Evolutionary conservation across 108 stramenopile species (phyloP), one percentile per base, ranked within the genome.

Genomic region (Nannochloropsis salina): DNA sequence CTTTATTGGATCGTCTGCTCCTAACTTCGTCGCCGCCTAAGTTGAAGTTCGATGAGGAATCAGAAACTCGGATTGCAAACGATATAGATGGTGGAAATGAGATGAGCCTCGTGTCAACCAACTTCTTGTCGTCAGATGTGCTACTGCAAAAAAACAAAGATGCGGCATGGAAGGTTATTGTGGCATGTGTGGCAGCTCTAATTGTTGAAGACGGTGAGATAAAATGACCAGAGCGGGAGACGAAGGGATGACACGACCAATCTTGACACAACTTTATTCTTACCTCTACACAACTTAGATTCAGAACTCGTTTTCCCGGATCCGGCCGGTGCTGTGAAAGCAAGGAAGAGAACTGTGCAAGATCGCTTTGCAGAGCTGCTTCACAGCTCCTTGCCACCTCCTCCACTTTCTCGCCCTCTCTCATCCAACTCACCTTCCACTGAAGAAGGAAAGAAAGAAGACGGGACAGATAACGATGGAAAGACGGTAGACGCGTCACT

Each of bases 1-100:
- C 61, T n/a, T n/a, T 74, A 15, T 74, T 74, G 61, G 61, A 74
- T n/a, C 61, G 61, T n/a, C 61, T 74, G 61, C 61, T 74, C 61
- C 2, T 74, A 6, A 1, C 61, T n/a, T 74, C 61, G 61, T 15
- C 61, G 3, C 15, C 6, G 61, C 61, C 61, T 74, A 15, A 31
- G 31, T 31, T 31, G 31, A 31, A 31, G 0, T 31, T 31, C 31
- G 31, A 31, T 31, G 31, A 31, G 31, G 31, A 31, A 31, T 31
- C 31, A 31, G 31, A 31, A 31, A 31, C 31, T 31, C 31, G 31
- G 31, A 31, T 31, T 31, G 31, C 31, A 31, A 31, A 31, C 31
- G 31, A 31, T 31, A 31, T 31, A 31, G 31, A 31, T 31, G 31
- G 31, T 31, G 31, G 31, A 31, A 31, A 31, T 31, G 31, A 31